Evolutionary conservation across 805 yeast genomes (phyloP).

Genomic region (Starmera dryadoides): DNA sequence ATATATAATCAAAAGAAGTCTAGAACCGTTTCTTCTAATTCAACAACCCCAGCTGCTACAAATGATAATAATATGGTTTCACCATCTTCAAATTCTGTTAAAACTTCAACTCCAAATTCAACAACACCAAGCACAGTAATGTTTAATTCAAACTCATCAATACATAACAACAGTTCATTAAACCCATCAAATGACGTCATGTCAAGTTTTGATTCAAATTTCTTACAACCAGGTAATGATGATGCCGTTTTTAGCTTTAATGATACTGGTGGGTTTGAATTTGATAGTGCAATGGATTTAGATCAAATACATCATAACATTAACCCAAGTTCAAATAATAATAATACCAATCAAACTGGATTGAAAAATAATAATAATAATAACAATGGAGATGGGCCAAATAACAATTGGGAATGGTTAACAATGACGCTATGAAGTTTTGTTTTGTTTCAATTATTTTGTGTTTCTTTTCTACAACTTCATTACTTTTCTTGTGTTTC

Average conservation of each 20-base stretch:
- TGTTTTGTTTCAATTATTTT: background rate
- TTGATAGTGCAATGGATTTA: conserved; percentile 5
- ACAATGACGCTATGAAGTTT: conserved; percentile 16
- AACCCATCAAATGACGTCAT: background rate
- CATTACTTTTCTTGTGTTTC: background rate
- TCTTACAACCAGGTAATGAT: background rate
- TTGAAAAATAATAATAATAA: too few species aligned
- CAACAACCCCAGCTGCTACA: too few species aligned
- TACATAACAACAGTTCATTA: background rate
- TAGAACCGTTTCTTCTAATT: too few species aligned
- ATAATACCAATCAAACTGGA: background rate
- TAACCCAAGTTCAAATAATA: background rate
- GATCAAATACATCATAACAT: background rate
- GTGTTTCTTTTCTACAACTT: background rate
- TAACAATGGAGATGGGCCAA: conserved; percentile 1
- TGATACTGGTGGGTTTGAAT: conserved; percentile 9
- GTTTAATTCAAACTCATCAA: background rate
- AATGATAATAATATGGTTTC: too few species aligned
- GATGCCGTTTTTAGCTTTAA: conserved; percentile 6
- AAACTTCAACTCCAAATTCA: background rate
- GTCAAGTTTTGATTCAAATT: background rate
- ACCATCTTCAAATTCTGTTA: too few species aligned
- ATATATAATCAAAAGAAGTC: too few species aligned
- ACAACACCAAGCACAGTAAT: background rate
- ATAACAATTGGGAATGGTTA: conserved; percentile 23